These are phyloP conservation scores for Rosa rugosa DNA, from an alignment of 306 rosid genomes.

Conservation along the genomic window DNA sequence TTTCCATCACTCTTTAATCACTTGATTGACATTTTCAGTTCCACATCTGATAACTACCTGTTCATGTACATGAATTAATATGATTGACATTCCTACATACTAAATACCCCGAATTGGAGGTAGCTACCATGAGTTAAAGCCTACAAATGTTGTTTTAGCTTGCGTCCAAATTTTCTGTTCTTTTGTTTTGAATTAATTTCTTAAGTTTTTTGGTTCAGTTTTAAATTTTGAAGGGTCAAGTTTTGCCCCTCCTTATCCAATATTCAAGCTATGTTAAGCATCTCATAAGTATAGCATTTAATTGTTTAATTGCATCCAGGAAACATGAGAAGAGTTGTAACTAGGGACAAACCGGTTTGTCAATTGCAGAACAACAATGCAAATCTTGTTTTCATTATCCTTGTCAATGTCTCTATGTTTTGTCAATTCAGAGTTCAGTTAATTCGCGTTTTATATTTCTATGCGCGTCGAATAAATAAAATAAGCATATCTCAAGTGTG, in stretches of 20 bases:
- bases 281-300: background rate
- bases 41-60: background rate
- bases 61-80: background rate
- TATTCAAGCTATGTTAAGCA: background rate
- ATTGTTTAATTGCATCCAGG: background rate
- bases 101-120: background rate
- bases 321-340: constrained; percentile 25
- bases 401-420: background rate
- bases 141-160: background rate
- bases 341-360: constrained; percentile 42
- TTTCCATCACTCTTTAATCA: constrained; percentile 26
- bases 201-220: too few species aligned
- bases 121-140: background rate
- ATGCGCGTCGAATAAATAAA: too few species aligned
- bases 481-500: too few species aligned
- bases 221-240: background rate
- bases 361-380: constrained; percentile 24
- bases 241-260: constrained; percentile 7
- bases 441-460: background rate
- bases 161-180: background rate
- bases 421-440: constrained; percentile 12
- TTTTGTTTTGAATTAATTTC: background rate
- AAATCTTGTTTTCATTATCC: constrained; percentile 14
- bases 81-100: background rate
- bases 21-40: constrained; percentile 16